A percentile compares a stretch with the other conserved stretches of the same genome.
These are phyloP conservation scores for Volvox reticuliferus DNA, from an alignment of 139 green algal genomes.

Conservation along the genomic window DNA sequence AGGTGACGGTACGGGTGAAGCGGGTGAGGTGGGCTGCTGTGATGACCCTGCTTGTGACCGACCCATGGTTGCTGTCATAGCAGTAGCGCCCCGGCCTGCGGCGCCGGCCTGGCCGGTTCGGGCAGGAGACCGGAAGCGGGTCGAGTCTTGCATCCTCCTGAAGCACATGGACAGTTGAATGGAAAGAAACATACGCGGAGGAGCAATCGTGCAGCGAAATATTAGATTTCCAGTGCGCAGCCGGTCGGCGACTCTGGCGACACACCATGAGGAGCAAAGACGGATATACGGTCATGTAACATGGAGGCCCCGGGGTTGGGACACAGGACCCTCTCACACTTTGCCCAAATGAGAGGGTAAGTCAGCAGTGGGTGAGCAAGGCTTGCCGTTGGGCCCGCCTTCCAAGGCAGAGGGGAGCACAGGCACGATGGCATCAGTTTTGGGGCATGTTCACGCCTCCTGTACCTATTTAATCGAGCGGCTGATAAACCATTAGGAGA, in stretches of 20 bases:
- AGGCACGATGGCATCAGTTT: too few species aligned
- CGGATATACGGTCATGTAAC: neutral
- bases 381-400: neutral
- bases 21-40: neutral
- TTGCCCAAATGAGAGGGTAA: neutral
- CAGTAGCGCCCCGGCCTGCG: neutral
- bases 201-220: neutral
- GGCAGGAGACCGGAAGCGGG: constrained; percentile 23
- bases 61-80: neutral
- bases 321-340: neutral
- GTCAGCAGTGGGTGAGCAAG: neutral
- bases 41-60: neutral
- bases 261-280: neutral
- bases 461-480: too few species aligned
- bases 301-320: neutral
- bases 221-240: neutral
- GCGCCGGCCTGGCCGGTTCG: neutral
- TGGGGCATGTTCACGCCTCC: too few species aligned
- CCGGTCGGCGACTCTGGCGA: neutral
- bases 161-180: neutral
- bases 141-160: constrained; percentile 10
- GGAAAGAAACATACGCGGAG: neutral
- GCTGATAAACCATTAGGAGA: too few species aligned
- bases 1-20: neutral
- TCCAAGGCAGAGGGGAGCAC: neutral